These are phyloP conservation scores for Amauroascus verrucosus DNA, from an alignment of 2,329 filamentous ascomycete genomes.

Conservation along the genomic window DNA sequence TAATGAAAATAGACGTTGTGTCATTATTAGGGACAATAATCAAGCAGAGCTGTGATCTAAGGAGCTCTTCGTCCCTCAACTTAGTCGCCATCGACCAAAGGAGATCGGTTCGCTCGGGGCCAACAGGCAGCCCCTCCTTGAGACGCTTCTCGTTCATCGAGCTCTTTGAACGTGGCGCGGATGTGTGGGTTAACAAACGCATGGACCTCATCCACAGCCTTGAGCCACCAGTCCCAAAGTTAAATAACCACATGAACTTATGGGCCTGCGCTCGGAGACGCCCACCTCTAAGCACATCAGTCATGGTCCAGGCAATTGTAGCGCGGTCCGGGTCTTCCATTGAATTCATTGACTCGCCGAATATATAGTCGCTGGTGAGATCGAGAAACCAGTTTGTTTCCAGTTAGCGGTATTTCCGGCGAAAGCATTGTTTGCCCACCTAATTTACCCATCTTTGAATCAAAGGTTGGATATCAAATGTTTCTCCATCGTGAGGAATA, in stretches of 20 bases:
- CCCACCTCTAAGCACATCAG: neutral
- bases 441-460: conserved; percentile 16
- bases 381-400: conserved; percentile 14
- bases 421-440: neutral
- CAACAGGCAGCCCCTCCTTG: neutral
- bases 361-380: conserved; percentile 16
- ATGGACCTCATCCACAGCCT: neutral
- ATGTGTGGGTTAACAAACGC: neutral
- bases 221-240: neutral
- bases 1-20: conserved; percentile 17
- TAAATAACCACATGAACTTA: neutral
- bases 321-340: conserved; percentile 7
- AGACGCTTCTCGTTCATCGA: neutral
- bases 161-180: neutral
- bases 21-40: conserved; percentile 15
- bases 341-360: conserved; percentile 16
- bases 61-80: neutral
- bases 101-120: neutral
- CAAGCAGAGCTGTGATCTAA: conserved; percentile 12
- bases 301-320: neutral
- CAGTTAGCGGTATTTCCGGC: neutral
- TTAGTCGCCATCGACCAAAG: neutral
- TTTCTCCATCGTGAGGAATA: conserved; percentile 9
- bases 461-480: conserved; percentile 11
- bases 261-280: conserved; percentile 6